phyloP scores from a whole-genome alignment of 2,329 filamentous ascomycete species.

The Paracorniculantispora psalliotae region DNA sequence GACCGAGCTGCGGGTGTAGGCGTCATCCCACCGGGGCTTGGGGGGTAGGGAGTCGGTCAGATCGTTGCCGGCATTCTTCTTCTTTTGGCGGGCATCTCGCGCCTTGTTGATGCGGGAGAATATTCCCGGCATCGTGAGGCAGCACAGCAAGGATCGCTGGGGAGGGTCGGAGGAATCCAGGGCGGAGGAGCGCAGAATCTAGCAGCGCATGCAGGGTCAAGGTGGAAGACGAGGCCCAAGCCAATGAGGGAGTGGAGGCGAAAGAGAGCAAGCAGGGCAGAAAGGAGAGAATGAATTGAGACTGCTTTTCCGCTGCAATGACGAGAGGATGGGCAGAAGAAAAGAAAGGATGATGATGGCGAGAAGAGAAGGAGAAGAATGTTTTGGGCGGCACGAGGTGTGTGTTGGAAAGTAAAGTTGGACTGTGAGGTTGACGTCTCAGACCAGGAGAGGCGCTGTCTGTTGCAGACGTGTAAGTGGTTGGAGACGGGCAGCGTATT shows the following conservation, averaged over 20 bases:
- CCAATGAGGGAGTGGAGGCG: neutral
- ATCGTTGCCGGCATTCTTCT: slow-evolving; percentile 57
- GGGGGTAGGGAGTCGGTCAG: slow-evolving; percentile 48
- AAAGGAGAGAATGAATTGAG: neutral
- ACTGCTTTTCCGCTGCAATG: neutral
- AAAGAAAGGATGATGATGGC: neutral
- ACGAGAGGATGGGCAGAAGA: neutral
- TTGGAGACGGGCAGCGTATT: neutral
- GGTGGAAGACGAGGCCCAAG: neutral
- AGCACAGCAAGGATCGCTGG: neutral
- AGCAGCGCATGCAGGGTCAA: slow-evolving; percentile 6
- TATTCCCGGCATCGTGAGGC: slow-evolving; percentile 48
- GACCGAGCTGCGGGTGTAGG: slow-evolving; percentile 76
- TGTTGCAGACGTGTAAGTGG: slow-evolving; percentile 10
- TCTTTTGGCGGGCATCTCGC: slow-evolving; percentile 54
- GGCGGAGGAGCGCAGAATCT: neutral
- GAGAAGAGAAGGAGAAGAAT: neutral
- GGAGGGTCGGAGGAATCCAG: neutral
- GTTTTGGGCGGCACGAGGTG: neutral
- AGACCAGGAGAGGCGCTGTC: slow-evolving; percentile 1
- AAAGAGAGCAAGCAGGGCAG: too few species aligned
- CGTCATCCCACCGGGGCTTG: slow-evolving; percentile 81
- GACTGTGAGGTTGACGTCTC: slow-evolving; percentile 1
- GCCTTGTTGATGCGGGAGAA: slow-evolving; percentile 58
- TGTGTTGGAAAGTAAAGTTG: slow-evolving; percentile 2